Conservation (phyloP, 495 filamentous ascomycete genomes). For the Neurospora sp. region DNA sequence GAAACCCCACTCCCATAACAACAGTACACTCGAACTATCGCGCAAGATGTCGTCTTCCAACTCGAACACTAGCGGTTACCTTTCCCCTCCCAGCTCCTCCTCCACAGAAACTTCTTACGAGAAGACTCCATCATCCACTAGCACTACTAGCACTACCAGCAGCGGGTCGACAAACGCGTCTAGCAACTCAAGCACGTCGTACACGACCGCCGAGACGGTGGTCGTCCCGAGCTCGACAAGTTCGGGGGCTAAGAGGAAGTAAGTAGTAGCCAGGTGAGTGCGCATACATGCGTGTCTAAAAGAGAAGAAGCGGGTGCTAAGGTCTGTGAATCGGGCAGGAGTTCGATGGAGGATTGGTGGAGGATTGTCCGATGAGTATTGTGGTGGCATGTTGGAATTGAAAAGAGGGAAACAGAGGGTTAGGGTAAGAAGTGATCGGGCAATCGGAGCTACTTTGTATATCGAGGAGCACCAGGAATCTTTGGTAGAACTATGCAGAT, state of each 20-base stretch:
- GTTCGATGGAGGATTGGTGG: not conserved
- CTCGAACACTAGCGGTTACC: not conserved
- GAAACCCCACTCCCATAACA: too few relatives aligned
- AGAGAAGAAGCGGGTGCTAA: not conserved
- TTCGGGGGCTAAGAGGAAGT: not conserved
- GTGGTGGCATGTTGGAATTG: not conserved
- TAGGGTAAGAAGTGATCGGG: not conserved
- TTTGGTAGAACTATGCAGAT: too few relatives aligned
- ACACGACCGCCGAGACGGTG: not conserved
- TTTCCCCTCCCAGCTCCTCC: not conserved
- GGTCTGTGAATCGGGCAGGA: not conserved
- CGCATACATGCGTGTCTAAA: too few relatives aligned
- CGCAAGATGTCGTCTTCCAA: not conserved
- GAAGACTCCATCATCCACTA: not conserved
- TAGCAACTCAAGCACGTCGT: not conserved
- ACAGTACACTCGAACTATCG: not conserved
- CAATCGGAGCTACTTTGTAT: not conserved
- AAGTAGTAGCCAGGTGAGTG: not conserved
- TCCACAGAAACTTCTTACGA: not conserved
- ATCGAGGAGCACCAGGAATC: too few relatives aligned
- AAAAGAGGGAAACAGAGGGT: not conserved
- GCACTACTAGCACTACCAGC: not conserved
- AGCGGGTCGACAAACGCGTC: not conserved
- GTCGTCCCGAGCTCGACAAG: not conserved
- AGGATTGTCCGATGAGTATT: not conserved